phyloP scores from a whole-genome alignment of 306 rosid genomes.

The Acacia acuminata region DNA sequence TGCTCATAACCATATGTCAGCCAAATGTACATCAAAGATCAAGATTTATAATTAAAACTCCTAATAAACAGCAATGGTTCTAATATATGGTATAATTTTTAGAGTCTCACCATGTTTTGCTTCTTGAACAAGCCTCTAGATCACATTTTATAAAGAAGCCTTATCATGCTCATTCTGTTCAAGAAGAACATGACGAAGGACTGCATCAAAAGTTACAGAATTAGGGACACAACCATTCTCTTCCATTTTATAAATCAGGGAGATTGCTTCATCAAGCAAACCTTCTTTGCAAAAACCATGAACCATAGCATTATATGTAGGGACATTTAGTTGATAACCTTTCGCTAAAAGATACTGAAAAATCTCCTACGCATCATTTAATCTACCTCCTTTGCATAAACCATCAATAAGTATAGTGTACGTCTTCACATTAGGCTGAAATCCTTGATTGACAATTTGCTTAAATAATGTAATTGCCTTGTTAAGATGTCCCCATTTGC shows the following conservation, averaged over 20 bases:
- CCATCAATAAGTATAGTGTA: neutral
- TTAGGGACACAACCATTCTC: neutral
- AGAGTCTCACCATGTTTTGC: neutral
- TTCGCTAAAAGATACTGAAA: neutral
- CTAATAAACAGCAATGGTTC: neutral
- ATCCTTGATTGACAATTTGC: neutral
- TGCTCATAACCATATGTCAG: neutral
- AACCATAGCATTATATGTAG: neutral
- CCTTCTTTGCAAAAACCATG: neutral
- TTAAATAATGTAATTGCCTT: neutral
- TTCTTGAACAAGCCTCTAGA: neutral
- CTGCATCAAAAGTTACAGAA: neutral
- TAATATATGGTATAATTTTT: neutral
- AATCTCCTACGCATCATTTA: neutral
- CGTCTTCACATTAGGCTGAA: neutral
- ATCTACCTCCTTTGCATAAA: neutral
- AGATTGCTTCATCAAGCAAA: neutral
- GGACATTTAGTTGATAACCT: neutral
- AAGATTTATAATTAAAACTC: neutral
- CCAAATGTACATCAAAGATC: neutral
- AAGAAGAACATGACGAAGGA: no score
- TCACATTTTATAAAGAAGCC: no score
- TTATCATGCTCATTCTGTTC: no score
- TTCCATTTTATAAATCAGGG: neutral
- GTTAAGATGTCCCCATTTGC: neutral